phyloP scores from a whole-genome alignment of 441 rosid genomes.

The Bocquillonia castaneifolia region DNA sequence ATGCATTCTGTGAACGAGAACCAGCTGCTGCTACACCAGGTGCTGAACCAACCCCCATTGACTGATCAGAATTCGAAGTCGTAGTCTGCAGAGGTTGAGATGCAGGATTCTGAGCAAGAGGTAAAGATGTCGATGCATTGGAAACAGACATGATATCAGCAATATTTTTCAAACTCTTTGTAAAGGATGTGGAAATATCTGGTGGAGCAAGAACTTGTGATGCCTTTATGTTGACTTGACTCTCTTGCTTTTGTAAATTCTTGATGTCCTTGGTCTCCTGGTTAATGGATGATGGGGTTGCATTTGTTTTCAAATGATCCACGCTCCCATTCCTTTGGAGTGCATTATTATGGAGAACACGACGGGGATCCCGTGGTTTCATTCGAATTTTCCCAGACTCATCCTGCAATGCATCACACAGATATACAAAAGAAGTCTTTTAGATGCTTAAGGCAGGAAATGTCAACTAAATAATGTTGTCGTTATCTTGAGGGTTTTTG shows the following conservation, averaged over 20 bases:
- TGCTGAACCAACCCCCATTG: constrained; percentile 31
- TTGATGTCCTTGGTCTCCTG: constrained; percentile 33
- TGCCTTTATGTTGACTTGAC: constrained; percentile 34
- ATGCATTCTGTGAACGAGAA: constrained; percentile 48
- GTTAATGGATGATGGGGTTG: constrained; percentile 26
- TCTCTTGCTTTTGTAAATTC: constrained; percentile 33
- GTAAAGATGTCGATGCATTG: constrained; percentile 39
- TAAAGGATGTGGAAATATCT: constrained; percentile 58
- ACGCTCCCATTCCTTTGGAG: constrained; percentile 51
- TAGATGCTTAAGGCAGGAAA: constrained; percentile 3
- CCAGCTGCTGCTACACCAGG: constrained; percentile 39
- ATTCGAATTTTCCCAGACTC: constrained; percentile 66
- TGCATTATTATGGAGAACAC: constrained; percentile 55
- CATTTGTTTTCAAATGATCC: constrained; percentile 47
- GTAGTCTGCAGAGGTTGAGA: constrained; percentile 36
- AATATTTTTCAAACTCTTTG: constrained; percentile 60
- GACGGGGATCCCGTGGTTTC: constrained; percentile 99
- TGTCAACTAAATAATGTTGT: background rate
- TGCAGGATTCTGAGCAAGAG: constrained; percentile 38
- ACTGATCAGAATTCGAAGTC: constrained; percentile 36
- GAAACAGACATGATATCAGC: constrained; percentile 60
- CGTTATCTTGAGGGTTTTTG: background rate
- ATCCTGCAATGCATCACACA: constrained; percentile 39
- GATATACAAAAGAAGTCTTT: constrained; percentile 1
- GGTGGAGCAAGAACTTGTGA: constrained; percentile 39